phyloP scores from a whole-genome alignment of 2,329 filamentous ascomycete genomes.

The Sclerotinia spermophila region DNA sequence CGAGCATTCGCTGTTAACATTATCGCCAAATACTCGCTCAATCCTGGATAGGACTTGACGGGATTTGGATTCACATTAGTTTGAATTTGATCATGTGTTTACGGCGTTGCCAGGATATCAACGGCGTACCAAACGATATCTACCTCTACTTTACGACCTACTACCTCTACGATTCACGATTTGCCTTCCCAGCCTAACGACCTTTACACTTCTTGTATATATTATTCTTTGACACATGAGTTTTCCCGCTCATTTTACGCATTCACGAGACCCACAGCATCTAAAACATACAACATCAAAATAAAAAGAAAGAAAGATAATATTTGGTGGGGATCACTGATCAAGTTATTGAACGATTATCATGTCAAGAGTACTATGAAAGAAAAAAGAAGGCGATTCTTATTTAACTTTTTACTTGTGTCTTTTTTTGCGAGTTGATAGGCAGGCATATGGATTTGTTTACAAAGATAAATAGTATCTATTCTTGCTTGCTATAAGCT shows the following conservation, averaged over 20 bases:
- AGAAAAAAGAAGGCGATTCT: slow-evolving; percentile 13
- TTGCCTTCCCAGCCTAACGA: slow-evolving; percentile 25
- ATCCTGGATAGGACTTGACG: slow-evolving; percentile 35
- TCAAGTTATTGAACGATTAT: slow-evolving; percentile 16
- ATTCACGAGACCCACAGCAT: slow-evolving; percentile 30
- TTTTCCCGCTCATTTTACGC: slow-evolving; percentile 28
- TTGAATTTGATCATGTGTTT: slow-evolving; percentile 28
- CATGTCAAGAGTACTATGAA: slow-evolving; percentile 21
- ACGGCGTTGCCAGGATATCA: slow-evolving; percentile 31
- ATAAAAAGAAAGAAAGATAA: slow-evolving; percentile 5
- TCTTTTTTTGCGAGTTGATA: slow-evolving; percentile 13
- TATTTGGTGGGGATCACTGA: slow-evolving; percentile 11
- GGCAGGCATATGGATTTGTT: slow-evolving; percentile 11
- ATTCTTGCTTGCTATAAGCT: slow-evolving; percentile 15
- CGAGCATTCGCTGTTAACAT: slow-evolving; percentile 20
- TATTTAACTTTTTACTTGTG: slow-evolving; percentile 15
- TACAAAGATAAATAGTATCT: slow-evolving; percentile 12
- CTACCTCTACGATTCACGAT: slow-evolving; percentile 23
- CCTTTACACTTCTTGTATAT: slow-evolving; percentile 28
- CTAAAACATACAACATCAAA: slow-evolving; percentile 20
- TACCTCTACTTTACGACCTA: slow-evolving; percentile 18
- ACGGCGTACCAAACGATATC: slow-evolving; percentile 22
- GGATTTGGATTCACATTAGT: slow-evolving; percentile 31
- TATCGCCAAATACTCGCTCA: slow-evolving; percentile 26
- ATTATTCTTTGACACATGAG: slow-evolving; percentile 24